Base-by-base conservation (phyloP, 345 rosid genomes). In the Limnanthes douglasii region DNA sequence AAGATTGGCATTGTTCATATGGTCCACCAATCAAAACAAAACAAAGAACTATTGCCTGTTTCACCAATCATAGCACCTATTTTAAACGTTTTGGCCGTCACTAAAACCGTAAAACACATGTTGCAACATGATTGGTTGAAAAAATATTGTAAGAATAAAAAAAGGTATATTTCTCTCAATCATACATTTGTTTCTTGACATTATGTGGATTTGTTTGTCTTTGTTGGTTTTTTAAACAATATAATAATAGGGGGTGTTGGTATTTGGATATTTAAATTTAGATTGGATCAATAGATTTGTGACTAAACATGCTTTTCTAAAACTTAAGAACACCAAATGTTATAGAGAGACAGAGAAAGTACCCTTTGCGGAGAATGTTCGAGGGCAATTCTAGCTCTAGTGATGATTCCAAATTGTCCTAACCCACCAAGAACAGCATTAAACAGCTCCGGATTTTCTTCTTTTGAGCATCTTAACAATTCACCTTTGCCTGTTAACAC, bases 401-500 rank as follows among this genome's bases (percentile, higher is more conserved):
- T 66, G 41, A 73, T 73, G 9, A 69, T 59, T 8, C 83, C 83
- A 21, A 74, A 74, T 28, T 74, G 78, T n/a, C 83, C 83, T 13
- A 74, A 38, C 3, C 83, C 83, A 4, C 83, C 83, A 0, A 74
- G 43, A 28, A 67, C 83, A 3, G 56, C 69, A 30, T 48, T 52
- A 43, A 70, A 74, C 15, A 74, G 58, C n/a, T 74, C 78, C 1
- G 65, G 41, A 22, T 59, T 64, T 8, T 22, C n/a, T 11, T 41
- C 2, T 5, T 33, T 21, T 3, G 74, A 61, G 53, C 83, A 74
- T 6, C 72, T 63, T n/a, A 64, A 43, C 1, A 64, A 39, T 37
- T 66, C 67, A n/a, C 78, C 83, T 18, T 51, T 66, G 18, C 83
- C 83, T 70, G 60, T n/a, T n/a, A n/a, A n/a, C n/a, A n/a, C n/a